These are phyloP conservation scores for Aspergillus sp. DNA, from an alignment of 2,329 filamentous ascomycete genomes.

Conservation along the genomic window DNA sequence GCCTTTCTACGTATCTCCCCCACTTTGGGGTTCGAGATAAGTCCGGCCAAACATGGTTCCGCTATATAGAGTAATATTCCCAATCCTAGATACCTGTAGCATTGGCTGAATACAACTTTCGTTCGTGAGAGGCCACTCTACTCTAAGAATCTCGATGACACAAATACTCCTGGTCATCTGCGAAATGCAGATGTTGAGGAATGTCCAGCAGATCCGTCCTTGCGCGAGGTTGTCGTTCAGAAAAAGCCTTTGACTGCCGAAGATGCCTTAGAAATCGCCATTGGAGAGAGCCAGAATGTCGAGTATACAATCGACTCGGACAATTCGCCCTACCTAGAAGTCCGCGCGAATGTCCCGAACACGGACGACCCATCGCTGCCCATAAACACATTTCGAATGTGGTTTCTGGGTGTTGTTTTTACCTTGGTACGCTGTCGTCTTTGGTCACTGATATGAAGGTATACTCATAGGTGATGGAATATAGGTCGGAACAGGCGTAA, in stretches of 20 bases:
- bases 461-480: neutral
- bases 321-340: constrained; percentile 28
- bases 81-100: too few species aligned
- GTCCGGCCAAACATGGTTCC: too few species aligned
- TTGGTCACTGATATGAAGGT: neutral
- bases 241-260: constrained; percentile 16
- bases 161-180: neutral
- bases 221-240: constrained; percentile 4
- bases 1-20: too few species aligned
- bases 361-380: constrained; percentile 27
- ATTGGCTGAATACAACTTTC: too few species aligned
- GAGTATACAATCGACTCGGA: constrained; percentile 23
- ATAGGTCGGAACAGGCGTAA: constrained; percentile 41
- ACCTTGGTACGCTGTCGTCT: constrained; percentile 32
- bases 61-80: too few species aligned
- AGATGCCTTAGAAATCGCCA: constrained; percentile 19
- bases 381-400: constrained; percentile 35
- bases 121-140: too few species aligned
- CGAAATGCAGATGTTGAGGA: constrained; percentile 11
- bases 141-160: too few species aligned
- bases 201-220: constrained; percentile 3
- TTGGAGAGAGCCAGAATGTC: constrained; percentile 15
- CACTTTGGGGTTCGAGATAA: too few species aligned
- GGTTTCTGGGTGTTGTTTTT: constrained; percentile 43
- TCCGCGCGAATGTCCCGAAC: constrained; percentile 26